Evolutionary conservation across 208 protist species (phyloP), one percentile per base, ranked within the genome.

Genomic region (Angomonas ambiguus): DNA sequence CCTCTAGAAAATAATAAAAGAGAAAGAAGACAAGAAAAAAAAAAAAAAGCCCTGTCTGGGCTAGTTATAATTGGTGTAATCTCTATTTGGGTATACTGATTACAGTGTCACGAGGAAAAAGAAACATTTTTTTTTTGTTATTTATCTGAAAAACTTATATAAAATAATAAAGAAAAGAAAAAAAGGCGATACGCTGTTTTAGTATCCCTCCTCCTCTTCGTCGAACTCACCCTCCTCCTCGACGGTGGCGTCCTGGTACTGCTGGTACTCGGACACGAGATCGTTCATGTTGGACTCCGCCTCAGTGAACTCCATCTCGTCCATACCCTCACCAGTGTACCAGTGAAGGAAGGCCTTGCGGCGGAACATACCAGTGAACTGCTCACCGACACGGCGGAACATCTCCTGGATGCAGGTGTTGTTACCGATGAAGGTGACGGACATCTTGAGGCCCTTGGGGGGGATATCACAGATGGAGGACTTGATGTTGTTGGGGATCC

Each of bases 281-380:
- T 98, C 96, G 83, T 91, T 94, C 79, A 98, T 94, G 83, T 98
- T 97, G 63, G 85, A 93, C 67, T 77, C 72, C 6, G 87, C 65
- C 82, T 98, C 96, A 22, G 90, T 83, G 74, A 94, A 94, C 73
- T 91, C 87, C 76, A 87, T 88, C 73, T 91, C 85, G 70, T 93
- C 84, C 87, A 93, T 93, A 55, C 87, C 87, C 84, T 98, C 97
- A 49, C 94, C 93, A 51, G 96, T 98, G 91, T 99, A 99, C 98
- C 98, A 99, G 89, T 99, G 98, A 32, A 99, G 83, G 92, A 99
- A 99, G 64, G 98, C 98, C 85, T 99, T 99, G 69, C 96, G 79
- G 66, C 87, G 82, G 90, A 99, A 99, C 98, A 99, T 99, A 67
- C 82, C 81, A 32, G 83, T 96, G 88, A 99, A 99, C 83, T 99